A percentile compares a stretch with the other conserved stretches of the same genome.
Conservation (phyloP, 148 eudicot genomes). For the Rhododendron vialii region DNA sequence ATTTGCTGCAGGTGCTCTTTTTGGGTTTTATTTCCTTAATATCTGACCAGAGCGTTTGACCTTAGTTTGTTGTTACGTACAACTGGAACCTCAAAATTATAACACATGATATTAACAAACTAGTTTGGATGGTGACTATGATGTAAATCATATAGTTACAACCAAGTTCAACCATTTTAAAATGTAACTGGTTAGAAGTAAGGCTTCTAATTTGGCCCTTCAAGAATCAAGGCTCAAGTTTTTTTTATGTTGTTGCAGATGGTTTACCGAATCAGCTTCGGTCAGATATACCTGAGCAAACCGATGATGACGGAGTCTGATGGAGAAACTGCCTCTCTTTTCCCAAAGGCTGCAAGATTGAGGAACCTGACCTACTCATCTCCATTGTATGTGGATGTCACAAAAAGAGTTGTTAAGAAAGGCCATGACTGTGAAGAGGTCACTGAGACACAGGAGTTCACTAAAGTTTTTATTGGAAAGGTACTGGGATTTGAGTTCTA, state of each 20-base stretch:
- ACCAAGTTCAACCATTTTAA: neutral
- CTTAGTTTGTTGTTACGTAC: neutral
- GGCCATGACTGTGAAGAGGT: slow-evolving; percentile 95
- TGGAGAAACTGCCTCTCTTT: slow-evolving; percentile 86
- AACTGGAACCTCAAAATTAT: neutral
- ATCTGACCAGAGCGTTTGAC: neutral
- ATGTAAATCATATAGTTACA: neutral
- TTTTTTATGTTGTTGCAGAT: slow-evolving; percentile 47
- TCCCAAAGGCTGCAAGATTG: slow-evolving; percentile 92
- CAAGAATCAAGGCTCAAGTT: neutral
- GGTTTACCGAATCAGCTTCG: slow-evolving; percentile 56
- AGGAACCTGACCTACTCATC: slow-evolving; percentile 93
- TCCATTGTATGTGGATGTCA: slow-evolving; percentile 89
- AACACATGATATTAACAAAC: neutral
- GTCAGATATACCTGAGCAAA: slow-evolving; percentile 60
- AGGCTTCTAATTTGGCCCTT: neutral
- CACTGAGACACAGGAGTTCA: slow-evolving; percentile 80
- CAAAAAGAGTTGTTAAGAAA: slow-evolving; percentile 74
- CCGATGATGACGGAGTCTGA: slow-evolving; percentile 75
- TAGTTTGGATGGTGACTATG: neutral
- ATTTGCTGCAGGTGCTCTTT: neutral
- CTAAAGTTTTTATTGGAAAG: slow-evolving; percentile 94
- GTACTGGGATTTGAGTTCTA: slow-evolving; percentile 21
- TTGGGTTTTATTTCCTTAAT: neutral
- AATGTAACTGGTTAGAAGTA: neutral